A percentile compares a stretch with the other conserved stretches of the same genome.
Evolutionary conservation across 208 protist species (phyloP).

Genomic region (Tetramitus jugosus): DNA sequence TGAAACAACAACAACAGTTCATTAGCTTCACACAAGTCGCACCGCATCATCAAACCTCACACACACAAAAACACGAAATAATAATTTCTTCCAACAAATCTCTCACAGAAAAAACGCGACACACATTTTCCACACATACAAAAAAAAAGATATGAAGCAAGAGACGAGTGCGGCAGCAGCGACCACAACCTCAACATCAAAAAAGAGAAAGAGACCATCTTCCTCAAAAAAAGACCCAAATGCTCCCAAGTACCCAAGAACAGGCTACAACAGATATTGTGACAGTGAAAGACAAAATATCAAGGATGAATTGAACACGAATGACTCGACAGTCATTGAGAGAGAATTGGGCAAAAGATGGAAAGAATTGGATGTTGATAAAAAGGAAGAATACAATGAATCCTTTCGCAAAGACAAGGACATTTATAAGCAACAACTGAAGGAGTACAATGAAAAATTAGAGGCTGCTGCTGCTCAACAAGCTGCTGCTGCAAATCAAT

Average conservation of each 20-base stretch:
- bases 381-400: neutral
- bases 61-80: too few relatives aligned
- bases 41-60: too few relatives aligned
- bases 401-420: neutral
- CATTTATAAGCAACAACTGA: neutral
- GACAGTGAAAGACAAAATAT: neutral
- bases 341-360: neutral
- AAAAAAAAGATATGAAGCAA: too few relatives aligned
- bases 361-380: neutral
- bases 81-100: too few relatives aligned
- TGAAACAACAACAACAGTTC: too few relatives aligned
- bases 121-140: too few relatives aligned
- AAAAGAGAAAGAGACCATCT: neutral
- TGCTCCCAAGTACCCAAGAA: conserved; percentile 15
- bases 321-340: neutral
- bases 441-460: neutral
- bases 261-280: conserved; percentile 3
- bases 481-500: too few relatives aligned
- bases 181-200: neutral
- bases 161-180: too few relatives aligned
- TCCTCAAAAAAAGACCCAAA: conserved; percentile 14
- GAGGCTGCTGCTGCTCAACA: neutral
- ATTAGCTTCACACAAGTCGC: too few relatives aligned
- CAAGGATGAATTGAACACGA: neutral
- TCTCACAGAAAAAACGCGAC: too few relatives aligned